phyloP scores from a whole-genome alignment of 192 early-diverging fungal species.

The Coemansia sp. region DNA sequence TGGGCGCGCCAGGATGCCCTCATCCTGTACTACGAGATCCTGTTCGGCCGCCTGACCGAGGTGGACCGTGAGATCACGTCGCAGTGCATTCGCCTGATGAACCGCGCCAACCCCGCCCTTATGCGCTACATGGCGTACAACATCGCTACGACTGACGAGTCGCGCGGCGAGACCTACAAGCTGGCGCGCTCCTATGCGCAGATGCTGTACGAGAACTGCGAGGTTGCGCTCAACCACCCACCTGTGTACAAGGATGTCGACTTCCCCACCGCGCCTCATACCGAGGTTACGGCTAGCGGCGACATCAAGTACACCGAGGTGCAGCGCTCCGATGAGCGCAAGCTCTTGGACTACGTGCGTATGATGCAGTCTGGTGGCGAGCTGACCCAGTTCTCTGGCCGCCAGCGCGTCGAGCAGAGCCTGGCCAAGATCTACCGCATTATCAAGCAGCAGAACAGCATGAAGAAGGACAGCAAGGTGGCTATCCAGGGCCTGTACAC shows the following conservation, averaged over 20 bases:
- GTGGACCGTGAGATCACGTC: constrained; percentile 72
- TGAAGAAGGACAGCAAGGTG: constrained; percentile 69
- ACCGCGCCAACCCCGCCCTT: constrained; percentile 56
- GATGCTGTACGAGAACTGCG: constrained; percentile 80
- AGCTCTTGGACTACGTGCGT: constrained; percentile 91
- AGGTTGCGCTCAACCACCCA: constrained; percentile 61
- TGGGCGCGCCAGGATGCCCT: constrained; percentile 65
- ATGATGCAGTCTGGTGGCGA: constrained; percentile 75
- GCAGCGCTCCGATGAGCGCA: constrained; percentile 73
- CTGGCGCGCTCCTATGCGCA: constrained; percentile 66
- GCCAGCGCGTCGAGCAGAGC: constrained; percentile 76
- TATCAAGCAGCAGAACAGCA: constrained; percentile 72
- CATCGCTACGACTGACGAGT: constrained; percentile 73
- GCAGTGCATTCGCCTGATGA: constrained; percentile 84
- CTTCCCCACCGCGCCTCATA: constrained; percentile 66
- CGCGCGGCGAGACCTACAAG: constrained; percentile 69
- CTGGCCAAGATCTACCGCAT: constrained; percentile 75
- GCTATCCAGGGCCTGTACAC: constrained; percentile 86
- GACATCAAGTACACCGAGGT: constrained; percentile 75
- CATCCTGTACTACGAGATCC: constrained; percentile 88
- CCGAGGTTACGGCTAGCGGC: constrained; percentile 69
- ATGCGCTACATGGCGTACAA: constrained; percentile 76
- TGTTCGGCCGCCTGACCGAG: constrained; percentile 76
- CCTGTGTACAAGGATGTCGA: constrained; percentile 70
- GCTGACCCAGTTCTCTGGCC: constrained; percentile 71